phyloP scores from a whole-genome alignment of 164 flowering plant genomes.

The Annona cherimola region DNA sequence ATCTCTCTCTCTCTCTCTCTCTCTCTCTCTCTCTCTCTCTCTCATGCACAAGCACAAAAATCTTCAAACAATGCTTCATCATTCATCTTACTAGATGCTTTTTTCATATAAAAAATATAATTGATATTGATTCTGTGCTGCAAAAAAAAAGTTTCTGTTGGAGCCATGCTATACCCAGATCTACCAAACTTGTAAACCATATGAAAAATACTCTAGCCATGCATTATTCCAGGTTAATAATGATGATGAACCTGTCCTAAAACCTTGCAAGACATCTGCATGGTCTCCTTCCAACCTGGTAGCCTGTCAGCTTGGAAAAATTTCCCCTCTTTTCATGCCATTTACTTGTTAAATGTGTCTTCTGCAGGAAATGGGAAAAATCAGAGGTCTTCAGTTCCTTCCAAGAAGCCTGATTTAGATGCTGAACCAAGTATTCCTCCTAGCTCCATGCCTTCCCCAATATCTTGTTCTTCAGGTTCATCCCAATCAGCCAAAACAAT shows the following conservation, averaged over 20 bases:
- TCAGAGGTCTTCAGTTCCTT: constrained; percentile 16
- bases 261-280: no score
- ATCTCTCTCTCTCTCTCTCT: neutral
- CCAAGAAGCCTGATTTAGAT: constrained; percentile 23
- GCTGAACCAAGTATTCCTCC: constrained; percentile 27
- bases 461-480: constrained; percentile 33
- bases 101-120: no score
- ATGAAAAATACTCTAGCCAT: no score
- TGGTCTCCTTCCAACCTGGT: neutral
- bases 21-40: no score
- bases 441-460: constrained; percentile 31
- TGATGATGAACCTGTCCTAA: neutral
- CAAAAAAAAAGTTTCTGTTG: no score
- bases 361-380: constrained; percentile 22
- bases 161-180: no score
- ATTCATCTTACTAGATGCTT: no score
- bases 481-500: constrained; percentile 26
- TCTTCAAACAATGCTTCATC: no score
- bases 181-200: no score
- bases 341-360: neutral
- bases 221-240: neutral
- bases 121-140: no score
- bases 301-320: neutral
- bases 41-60: no score
- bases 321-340: constrained; percentile 2